Conservation (phyloP, 169 alveolate species). For the Neospora caninum region DNA sequence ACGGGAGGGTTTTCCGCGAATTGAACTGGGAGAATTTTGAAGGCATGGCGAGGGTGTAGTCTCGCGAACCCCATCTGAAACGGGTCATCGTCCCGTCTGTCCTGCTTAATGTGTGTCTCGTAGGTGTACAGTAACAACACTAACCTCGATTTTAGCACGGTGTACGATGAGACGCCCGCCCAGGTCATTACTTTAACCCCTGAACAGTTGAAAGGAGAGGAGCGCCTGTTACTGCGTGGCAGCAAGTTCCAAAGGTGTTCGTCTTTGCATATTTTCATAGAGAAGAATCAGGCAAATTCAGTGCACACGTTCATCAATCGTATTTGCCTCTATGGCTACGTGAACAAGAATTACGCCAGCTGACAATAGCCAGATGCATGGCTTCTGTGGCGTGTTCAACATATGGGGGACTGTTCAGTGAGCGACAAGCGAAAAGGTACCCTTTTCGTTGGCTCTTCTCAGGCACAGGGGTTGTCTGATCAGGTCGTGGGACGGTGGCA, state of each 20-base stretch:
- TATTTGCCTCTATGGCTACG: constrained; percentile 15
- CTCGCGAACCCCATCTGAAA: too few relatives aligned
- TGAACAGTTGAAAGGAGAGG: constrained; percentile 24
- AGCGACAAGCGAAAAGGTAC: too few relatives aligned
- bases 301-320: constrained; percentile 33
- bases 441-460: too few relatives aligned
- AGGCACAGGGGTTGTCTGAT: too few relatives aligned
- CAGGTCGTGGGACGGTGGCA: too few relatives aligned
- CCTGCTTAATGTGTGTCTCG: background rate
- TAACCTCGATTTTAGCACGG: constrained; percentile 30
- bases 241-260: constrained; percentile 36
- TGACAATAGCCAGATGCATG: background rate
- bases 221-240: constrained; percentile 26
- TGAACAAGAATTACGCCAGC: constrained; percentile 30
- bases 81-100: too few relatives aligned
- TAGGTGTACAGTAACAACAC: constrained; percentile 35
- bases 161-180: constrained; percentile 30
- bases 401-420: too few relatives aligned
- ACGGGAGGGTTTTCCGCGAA: too few relatives aligned
- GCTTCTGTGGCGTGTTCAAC: background rate
- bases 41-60: too few relatives aligned
- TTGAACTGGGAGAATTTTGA: too few relatives aligned
- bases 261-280: constrained; percentile 14
- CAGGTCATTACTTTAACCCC: constrained; percentile 3
- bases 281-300: constrained; percentile 3